A percentile compares a stretch with the other conserved stretches of the same genome.
Conservation (phyloP, 2,329 filamentous ascomycete genomes). For the Didymellaceae sp. region DNA sequence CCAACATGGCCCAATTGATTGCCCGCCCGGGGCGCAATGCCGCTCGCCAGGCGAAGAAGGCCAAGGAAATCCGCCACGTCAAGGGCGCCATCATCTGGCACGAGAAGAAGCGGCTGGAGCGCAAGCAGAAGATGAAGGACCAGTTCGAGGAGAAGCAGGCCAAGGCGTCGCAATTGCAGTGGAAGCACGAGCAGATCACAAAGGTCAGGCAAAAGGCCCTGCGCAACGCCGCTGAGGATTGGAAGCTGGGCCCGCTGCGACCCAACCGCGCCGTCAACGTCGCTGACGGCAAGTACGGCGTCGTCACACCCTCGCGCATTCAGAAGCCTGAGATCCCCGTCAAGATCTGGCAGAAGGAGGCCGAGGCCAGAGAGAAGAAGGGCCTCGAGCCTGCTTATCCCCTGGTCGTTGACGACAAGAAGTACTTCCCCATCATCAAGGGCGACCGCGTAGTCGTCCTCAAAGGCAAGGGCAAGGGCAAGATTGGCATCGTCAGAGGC, state of each 20-base stretch:
- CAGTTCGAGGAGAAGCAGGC: conserved; percentile 40
- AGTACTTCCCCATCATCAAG: conserved; percentile 47
- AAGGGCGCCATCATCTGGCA: conserved; percentile 45
- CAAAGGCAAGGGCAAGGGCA: conserved; percentile 79
- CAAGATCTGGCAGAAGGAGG: conserved; percentile 34
- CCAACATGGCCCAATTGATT: conserved; percentile 45
- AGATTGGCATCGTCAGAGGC: conserved; percentile 74
- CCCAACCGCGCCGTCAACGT: conserved; percentile 75
- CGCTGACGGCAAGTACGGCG: conserved; percentile 64
- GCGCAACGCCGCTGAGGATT: conserved; percentile 72
- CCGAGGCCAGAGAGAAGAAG: conserved; percentile 28
- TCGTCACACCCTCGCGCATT: conserved; percentile 49
- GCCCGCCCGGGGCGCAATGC: conserved; percentile 32
- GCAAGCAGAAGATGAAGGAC: conserved; percentile 32
- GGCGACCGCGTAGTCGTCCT: conserved; percentile 85
- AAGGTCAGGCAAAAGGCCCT: conserved; percentile 56
- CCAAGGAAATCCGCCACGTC: conserved; percentile 52
- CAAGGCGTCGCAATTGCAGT: conserved; percentile 26
- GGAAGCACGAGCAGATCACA: conserved; percentile 33
- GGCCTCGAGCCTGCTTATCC: conserved; percentile 34
- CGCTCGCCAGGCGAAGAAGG: conserved; percentile 38
- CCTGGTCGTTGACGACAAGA: conserved; percentile 38
- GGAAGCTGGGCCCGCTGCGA: conserved; percentile 77
- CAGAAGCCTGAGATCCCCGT: conserved; percentile 50
- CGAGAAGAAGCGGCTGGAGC: conserved; percentile 35